Base-by-base conservation (phyloP, 805 yeast genomes). In the Myxozyma monticola region DNA sequence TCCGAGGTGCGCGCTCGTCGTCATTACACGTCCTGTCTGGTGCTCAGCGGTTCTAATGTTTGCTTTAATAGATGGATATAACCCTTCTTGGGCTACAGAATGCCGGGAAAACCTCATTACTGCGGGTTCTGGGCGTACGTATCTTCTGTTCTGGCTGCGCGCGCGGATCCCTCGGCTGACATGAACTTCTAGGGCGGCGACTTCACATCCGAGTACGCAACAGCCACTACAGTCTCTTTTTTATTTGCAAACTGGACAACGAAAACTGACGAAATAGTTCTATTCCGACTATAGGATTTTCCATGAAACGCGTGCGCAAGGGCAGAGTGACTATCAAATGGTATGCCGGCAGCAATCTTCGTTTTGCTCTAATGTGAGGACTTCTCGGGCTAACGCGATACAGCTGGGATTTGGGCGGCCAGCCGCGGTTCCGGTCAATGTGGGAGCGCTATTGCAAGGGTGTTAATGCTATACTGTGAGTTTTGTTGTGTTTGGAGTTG, bases 361-460 rank as follows among this genome's bases (percentile, higher is more conserved):
- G n/a, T n/a, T n/a, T n/a, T n/a, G n/a, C n/a, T n/a, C 20, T 9
- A 10, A 6, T 2, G n/a, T n/a, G 14, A 10, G 5, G 36, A 17
- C 14, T 25, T 9, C 17, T n/a, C 29, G 2, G 6, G 24, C 30
- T 15, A 3, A 17, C 4, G 10, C 2, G n/a, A 12, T 20, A 5
- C 31, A 64, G 68, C 59, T 68, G 72, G 72, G 72, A 68, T 64
- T 57, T 68, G 34, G 72, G 72, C 8, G 72, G 72, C 1, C 72
- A 68, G 54, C 71, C 71, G 6, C 57, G 72, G 30, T 68, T 68
- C 55, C 46, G 72, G 42, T 60, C 68, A 25, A 67, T 68, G 72
- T 68, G 72, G 72, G 72, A 68, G 40, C 60, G 72, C 18, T 68
- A 68, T 47, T 68, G 72, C 50, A 60, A 65, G 41, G 71, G 70